These are phyloP conservation scores for Pseudocercospora crystallina DNA, from an alignment of 2,329 filamentous ascomycete species.

Conservation along the genomic window DNA sequence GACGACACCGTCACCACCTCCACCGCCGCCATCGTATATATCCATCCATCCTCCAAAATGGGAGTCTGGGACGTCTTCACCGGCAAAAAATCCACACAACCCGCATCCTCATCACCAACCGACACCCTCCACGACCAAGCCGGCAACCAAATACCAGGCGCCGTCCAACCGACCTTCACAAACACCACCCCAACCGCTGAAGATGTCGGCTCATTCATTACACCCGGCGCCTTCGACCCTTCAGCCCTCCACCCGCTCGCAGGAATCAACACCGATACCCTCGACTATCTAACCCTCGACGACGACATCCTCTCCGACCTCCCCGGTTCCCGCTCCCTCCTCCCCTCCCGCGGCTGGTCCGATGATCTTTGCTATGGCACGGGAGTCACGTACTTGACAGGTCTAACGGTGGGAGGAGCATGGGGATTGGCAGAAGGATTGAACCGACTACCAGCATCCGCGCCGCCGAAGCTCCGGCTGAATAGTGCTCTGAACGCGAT, in stretches of 20 bases:
- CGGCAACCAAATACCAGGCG: slow-evolving; percentile 23
- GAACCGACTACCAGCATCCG: slow-evolving; percentile 66
- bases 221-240: slow-evolving; percentile 77
- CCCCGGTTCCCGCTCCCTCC: slow-evolving; percentile 79
- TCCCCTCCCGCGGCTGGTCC: slow-evolving; percentile 94
- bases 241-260: slow-evolving; percentile 88
- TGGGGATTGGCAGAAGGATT: slow-evolving; percentile 93
- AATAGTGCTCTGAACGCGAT: slow-evolving; percentile 95
- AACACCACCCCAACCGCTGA: slow-evolving; percentile 57
- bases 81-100: slow-evolving; percentile 53
- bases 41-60: slow-evolving; percentile 39
- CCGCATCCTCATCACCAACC: slow-evolving; percentile 46
- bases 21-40: slow-evolving; percentile 7
- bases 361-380: slow-evolving; percentile 98
- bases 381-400: slow-evolving; percentile 89
- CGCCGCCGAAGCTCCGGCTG: slow-evolving; percentile 83
- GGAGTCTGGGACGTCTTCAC: slow-evolving; percentile 62
- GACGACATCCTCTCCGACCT: slow-evolving; percentile 85
- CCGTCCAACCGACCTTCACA: slow-evolving; percentile 46
- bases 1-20: slow-evolving; percentile 6
- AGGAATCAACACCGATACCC: slow-evolving; percentile 84
- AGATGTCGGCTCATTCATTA: slow-evolving; percentile 84
- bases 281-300: slow-evolving; percentile 94
- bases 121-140: slow-evolving; percentile 41
- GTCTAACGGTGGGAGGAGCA: slow-evolving; percentile 77